A percentile compares a stretch with the other conserved stretches of the same genome.
Conservation (phyloP, 805 yeast genomes). For the Danielia oregonensis region DNA sequence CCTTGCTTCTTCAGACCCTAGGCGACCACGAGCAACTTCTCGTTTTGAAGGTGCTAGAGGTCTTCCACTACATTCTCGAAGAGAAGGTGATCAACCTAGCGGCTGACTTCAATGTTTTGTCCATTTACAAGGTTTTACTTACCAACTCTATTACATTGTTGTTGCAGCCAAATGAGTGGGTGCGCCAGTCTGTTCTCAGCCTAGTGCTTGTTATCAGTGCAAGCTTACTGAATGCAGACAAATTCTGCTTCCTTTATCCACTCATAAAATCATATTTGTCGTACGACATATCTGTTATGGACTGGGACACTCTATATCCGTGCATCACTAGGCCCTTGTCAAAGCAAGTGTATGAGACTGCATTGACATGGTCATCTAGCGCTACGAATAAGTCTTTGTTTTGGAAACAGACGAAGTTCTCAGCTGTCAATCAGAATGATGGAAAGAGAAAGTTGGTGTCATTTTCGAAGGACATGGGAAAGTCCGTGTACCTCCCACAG, state of each 20-base stretch:
- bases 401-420: constrained; percentile 54
- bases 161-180: constrained; percentile 85
- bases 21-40: constrained; percentile 83
- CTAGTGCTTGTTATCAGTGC: constrained; percentile 60
- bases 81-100: constrained; percentile 30
- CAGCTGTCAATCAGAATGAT: constrained; percentile 13
- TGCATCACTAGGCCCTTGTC: constrained; percentile 67
- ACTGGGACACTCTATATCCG: constrained; percentile 63
- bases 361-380: constrained; percentile 68
- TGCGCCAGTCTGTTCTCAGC: constrained; percentile 63
- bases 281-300: constrained; percentile 68
- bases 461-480: constrained; percentile 33
- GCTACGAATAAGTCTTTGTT: constrained; percentile 63
- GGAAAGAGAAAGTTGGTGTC: constrained; percentile 21
- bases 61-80: constrained; percentile 31
- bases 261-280: constrained; percentile 70
- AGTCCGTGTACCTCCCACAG: constrained; percentile 30
- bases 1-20: constrained; percentile 77
- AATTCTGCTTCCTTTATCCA: constrained; percentile 80
- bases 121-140: constrained; percentile 35
- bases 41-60: constrained; percentile 59
- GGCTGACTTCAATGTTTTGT: constrained; percentile 35
- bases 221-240: constrained; percentile 69
- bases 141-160: constrained; percentile 47
- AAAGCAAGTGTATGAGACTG: constrained; percentile 57